Evolutionary conservation across 305 asterid genomes (phyloP), one percentile per base, ranked within the genome.

Genomic region (Caryopteris hybrid): DNA sequence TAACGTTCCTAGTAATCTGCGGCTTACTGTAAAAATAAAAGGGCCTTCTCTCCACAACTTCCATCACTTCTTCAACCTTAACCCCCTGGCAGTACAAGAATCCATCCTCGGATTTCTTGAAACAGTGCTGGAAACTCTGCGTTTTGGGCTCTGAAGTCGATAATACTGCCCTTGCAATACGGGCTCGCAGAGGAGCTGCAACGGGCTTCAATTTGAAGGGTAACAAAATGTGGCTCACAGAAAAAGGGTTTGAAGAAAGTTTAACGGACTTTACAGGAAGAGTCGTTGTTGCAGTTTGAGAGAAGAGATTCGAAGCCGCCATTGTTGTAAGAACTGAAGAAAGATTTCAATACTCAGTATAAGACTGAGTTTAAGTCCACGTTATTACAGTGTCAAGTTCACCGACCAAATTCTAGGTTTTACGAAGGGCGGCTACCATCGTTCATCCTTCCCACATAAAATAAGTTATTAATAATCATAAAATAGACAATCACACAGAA

Each of bases 11-110:
- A 17, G 90, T 88, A 33, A 93, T 87, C 74, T 90, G 97, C 1
- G 91, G 87, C 75, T 90, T 93, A 78, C 97, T 88, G 66, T 93
- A 93, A 9, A 88, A 61, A 80, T 93, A 93, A 78, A 93, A 93
- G 3, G 99, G 97, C 72, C 99, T 70, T 70, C 56, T 87, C 66
- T 90, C 99, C 29, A 71, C 92, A 2, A 51, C 34, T 4, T 87
- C 89, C 92, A 93, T 88, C 47, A 88, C 74, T 47, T 88, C 86
- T 45, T 90, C 80, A 17, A 93, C 99, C 73, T 83, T 88, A 47
- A 80, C 64, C 16, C 83, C 92, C 82, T 90, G 96, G 59, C 94
- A 87, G 8, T 74, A 83, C 76, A 87, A 67, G 77, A 70, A 84
- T 2, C 97, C 97, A 76, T 90, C 97, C 3, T 76, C 91, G 16